These are phyloP conservation scores for Aspergillus sojae DNA, from an alignment of 2,329 filamentous ascomycete species.

Conservation along the genomic window DNA sequence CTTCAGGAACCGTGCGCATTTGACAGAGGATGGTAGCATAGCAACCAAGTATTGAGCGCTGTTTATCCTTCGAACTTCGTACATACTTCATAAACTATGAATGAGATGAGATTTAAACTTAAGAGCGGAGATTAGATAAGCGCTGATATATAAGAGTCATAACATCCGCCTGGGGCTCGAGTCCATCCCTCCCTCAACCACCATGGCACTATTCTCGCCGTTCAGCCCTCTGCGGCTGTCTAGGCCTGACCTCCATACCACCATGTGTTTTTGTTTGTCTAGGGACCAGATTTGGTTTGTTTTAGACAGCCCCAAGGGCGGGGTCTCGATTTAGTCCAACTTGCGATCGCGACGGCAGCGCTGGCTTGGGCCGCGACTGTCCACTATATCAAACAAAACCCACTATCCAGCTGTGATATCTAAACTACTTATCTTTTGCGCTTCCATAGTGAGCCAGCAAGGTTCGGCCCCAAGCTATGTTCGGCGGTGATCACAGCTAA, in stretches of 20 bases:
- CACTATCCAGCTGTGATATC: not conserved
- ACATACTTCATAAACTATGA: not conserved
- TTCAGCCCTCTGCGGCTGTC: conserved; percentile 25
- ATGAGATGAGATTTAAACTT: not conserved
- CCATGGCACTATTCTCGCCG: conserved; percentile 25
- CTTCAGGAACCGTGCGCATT: not conserved
- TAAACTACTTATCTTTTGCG: not conserved
- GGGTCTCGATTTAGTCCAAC: conserved; percentile 33
- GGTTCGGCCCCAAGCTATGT: not conserved
- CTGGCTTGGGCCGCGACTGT: conserved; percentile 21
- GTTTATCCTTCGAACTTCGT: not conserved
- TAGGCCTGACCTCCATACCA: conserved; percentile 1
- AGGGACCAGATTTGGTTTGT: conserved; percentile 9
- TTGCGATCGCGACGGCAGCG: conserved; percentile 21
- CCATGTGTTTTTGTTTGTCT: conserved; percentile 10
- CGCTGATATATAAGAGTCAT: conserved; percentile 9
- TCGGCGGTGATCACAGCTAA: not conserved
- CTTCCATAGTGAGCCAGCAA: not conserved
- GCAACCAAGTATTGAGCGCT: not conserved
- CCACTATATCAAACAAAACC: not conserved
- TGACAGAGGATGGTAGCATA: not conserved
- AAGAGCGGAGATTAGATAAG: conserved; percentile 25
- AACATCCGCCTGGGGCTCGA: conserved; percentile 1
- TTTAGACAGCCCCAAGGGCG: conserved; percentile 34
- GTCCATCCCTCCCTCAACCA: conserved; percentile 17